Evolutionary conservation across 768 basidiomycete species (phyloP).

Genomic region (Tricholoma sp.): DNA sequence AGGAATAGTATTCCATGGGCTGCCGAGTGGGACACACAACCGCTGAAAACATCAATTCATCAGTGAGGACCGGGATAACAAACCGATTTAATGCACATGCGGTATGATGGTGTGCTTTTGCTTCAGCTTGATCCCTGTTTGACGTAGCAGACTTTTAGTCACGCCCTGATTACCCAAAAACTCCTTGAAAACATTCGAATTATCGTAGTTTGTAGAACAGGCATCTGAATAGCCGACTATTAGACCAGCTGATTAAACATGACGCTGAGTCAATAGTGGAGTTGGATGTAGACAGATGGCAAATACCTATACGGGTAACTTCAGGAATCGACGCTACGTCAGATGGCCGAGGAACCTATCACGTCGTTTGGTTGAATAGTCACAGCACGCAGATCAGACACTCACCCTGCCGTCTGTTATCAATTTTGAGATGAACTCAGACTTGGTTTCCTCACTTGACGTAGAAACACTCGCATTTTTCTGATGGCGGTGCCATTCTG

Average conservation of each 20-base stretch:
- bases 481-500: background rate
- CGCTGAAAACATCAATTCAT: background rate
- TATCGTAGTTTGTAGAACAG: slow-evolving; percentile 24
- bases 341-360: background rate
- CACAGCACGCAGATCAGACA: background rate
- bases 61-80: background rate
- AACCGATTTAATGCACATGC: slow-evolving; percentile 24
- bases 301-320: slow-evolving; percentile 3
- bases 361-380: background rate
- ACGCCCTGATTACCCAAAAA: slow-evolving; percentile 28
- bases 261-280: background rate
- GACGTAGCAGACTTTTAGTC: slow-evolving; percentile 12
- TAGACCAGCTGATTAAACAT: background rate
- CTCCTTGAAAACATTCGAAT: slow-evolving; percentile 28
- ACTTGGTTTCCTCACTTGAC: background rate
- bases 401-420: background rate
- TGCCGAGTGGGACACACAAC: background rate
- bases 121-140: slow-evolving; percentile 16
- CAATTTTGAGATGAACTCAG: background rate
- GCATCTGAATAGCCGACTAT: background rate
- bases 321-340: background rate
- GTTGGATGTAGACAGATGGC: slow-evolving; percentile 7
- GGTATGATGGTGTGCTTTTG: slow-evolving; percentile 30
- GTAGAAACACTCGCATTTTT: background rate
- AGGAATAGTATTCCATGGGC: background rate